A percentile compares a stretch with the other conserved stretches of the same genome.
These are phyloP conservation scores for Hypoxylon lenormandii DNA, from an alignment of 495 filamentous ascomycete genomes.

Conservation along the genomic window DNA sequence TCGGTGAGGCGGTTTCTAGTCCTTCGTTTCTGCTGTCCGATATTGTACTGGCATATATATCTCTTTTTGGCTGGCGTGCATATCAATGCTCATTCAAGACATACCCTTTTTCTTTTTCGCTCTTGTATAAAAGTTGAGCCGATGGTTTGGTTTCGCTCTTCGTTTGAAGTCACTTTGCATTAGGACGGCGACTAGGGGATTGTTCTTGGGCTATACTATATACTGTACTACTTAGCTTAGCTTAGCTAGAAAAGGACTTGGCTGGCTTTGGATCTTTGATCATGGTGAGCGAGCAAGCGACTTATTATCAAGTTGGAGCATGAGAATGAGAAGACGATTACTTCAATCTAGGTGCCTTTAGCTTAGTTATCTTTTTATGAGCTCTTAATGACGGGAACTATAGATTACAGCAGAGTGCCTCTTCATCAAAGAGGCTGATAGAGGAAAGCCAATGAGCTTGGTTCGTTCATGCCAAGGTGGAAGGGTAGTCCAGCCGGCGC, in stretches of 20 bases:
- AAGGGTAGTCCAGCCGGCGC: slow-evolving; percentile 13
- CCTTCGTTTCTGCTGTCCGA: slow-evolving; percentile 32
- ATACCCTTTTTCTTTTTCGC: slow-evolving; percentile 27
- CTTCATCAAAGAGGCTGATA: background rate
- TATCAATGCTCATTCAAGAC: slow-evolving; percentile 16
- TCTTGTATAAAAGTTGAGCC: slow-evolving; percentile 36
- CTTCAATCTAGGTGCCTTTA: background rate
- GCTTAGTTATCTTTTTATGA: background rate
- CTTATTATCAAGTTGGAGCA: slow-evolving; percentile 16
- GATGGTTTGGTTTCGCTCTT: slow-evolving; percentile 19
- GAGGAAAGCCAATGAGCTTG: slow-evolving; percentile 18
- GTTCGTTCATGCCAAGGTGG: slow-evolving; percentile 41
- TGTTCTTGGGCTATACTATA: slow-evolving; percentile 42
- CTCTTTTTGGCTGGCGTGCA: slow-evolving; percentile 21
- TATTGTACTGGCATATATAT: slow-evolving; percentile 42
- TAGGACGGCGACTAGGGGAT: slow-evolving; percentile 37
- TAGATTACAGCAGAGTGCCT: background rate
- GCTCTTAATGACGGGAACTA: background rate
- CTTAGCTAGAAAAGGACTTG: slow-evolving; percentile 10
- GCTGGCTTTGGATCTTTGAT: slow-evolving; percentile 30
- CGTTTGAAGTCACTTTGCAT: slow-evolving; percentile 35
- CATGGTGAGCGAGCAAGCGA: slow-evolving; percentile 24
- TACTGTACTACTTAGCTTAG: slow-evolving; percentile 36
- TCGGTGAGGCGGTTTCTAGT: slow-evolving; percentile 29
- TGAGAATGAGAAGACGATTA: slow-evolving; percentile 45